Evolutionary conservation across 306 rosid genomes (phyloP).

Genomic region (Phaseolus lunatus): DNA sequence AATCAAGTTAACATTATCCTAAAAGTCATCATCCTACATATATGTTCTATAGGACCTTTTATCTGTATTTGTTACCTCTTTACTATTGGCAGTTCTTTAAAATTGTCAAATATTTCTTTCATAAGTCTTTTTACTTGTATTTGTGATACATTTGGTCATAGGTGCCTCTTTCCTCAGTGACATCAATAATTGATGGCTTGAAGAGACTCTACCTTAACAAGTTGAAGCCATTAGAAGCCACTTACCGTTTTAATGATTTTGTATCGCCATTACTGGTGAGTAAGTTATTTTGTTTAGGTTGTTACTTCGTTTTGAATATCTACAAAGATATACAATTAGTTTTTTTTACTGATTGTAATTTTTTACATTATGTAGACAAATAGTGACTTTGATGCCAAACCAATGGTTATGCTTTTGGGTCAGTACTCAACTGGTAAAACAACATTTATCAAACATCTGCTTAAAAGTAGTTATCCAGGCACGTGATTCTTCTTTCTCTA

Average conservation of each 20-base stretch:
- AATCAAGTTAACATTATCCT: background rate
- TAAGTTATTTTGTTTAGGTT: slow-evolving; percentile 1
- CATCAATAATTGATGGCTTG: slow-evolving; percentile 88
- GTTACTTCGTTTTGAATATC: slow-evolving; percentile 12
- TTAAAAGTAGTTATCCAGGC: slow-evolving; percentile 86
- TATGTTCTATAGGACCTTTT: slow-evolving; percentile 10
- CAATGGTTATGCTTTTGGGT: slow-evolving; percentile 99
- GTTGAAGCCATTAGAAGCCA: slow-evolving; percentile 86
- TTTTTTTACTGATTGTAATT: slow-evolving; percentile 34
- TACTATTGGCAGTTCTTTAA: slow-evolving; percentile 4
- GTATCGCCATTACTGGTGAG: slow-evolving; percentile 85
- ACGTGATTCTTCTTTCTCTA: slow-evolving; percentile 43
- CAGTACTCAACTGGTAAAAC: slow-evolving; percentile 97
- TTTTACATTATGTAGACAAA: slow-evolving; percentile 61
- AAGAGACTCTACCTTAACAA: slow-evolving; percentile 83
- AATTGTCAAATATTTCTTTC: slow-evolving; percentile 17
- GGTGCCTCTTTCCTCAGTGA: slow-evolving; percentile 82
- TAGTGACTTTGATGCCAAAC: slow-evolving; percentile 95
- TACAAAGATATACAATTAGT: slow-evolving; percentile 3
- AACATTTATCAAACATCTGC: slow-evolving; percentile 91
- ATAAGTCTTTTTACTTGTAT: slow-evolving; percentile 18
- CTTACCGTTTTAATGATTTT: slow-evolving; percentile 86
- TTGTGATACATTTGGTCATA: slow-evolving; percentile 44
- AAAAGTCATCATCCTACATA: slow-evolving; percentile 2
- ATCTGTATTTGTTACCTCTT: slow-evolving; percentile 27